Evolutionary conservation across 805 yeast species (phyloP).

Genomic region (Ascoidea asiatica): DNA sequence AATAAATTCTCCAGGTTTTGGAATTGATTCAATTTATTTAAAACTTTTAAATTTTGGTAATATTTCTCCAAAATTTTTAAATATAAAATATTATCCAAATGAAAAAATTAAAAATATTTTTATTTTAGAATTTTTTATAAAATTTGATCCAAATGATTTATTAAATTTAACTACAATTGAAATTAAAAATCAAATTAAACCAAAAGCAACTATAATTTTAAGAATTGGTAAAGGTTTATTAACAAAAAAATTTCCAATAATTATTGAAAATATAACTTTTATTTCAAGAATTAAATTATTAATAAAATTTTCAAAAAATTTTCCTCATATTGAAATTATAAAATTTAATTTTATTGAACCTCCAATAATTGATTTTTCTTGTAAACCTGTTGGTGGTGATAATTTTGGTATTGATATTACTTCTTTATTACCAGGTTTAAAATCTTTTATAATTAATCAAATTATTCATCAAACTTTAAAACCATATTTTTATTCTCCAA

Average conservation of each 20-base stretch:
- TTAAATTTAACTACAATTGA: slow-evolving; percentile 75
- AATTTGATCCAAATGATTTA: slow-evolving; percentile 70
- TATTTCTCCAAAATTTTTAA: slow-evolving; percentile 63
- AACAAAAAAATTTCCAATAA: slow-evolving; percentile 61
- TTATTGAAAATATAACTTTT: slow-evolving; percentile 71
- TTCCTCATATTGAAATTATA: slow-evolving; percentile 66
- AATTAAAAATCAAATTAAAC: slow-evolving; percentile 55
- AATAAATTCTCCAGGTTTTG: slow-evolving; percentile 70
- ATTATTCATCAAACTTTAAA: slow-evolving; percentile 58
- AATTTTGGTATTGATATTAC: slow-evolving; percentile 76
- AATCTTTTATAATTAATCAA: slow-evolving; percentile 55
- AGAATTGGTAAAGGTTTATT: slow-evolving; percentile 72
- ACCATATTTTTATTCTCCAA: slow-evolving; percentile 75
- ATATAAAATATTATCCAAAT: slow-evolving; percentile 53
- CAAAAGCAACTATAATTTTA: slow-evolving; percentile 71
- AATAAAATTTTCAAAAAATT: slow-evolving; percentile 46
- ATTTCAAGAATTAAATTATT: slow-evolving; percentile 47
- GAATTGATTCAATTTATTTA: slow-evolving; percentile 59
- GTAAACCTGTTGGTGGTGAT: slow-evolving; percentile 84
- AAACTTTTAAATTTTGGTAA: slow-evolving; percentile 74
- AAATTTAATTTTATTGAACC: slow-evolving; percentile 66
- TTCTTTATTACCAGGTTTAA: slow-evolving; percentile 73
- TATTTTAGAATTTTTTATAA: slow-evolving; percentile 78
- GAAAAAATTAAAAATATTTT: slow-evolving; percentile 51
- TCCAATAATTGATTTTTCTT: slow-evolving; percentile 63